These are phyloP conservation scores for Geotrichum restrictum DNA, from an alignment of 1,139 yeast species.

Conservation along the genomic window DNA sequence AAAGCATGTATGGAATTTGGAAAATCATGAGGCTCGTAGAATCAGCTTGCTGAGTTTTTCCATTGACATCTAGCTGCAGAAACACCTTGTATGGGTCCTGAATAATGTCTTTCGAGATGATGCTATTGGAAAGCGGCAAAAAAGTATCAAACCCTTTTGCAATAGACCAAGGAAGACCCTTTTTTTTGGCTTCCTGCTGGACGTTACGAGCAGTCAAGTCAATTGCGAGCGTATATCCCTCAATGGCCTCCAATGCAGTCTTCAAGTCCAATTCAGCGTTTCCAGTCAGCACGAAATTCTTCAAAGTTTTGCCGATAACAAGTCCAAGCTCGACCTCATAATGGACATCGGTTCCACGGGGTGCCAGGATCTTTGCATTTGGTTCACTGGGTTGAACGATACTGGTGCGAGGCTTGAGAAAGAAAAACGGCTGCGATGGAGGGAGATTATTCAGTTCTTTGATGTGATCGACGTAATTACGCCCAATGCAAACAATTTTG, in stretches of 20 bases:
- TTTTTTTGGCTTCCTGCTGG: conserved; percentile 88
- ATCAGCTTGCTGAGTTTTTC: conserved; percentile 67
- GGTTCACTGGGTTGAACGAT: conserved; percentile 46
- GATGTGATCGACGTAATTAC: conserved; percentile 93
- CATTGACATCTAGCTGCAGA: conserved; percentile 67
- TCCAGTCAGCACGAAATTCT: conserved; percentile 55
- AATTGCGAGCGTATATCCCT: conserved; percentile 80
- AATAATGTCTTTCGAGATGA: conserved; percentile 61
- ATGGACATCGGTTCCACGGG: conserved; percentile 76
- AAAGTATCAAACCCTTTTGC: conserved; percentile 97
- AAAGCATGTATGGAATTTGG: conserved; percentile 74
- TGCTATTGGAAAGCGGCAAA: conserved; percentile 66
- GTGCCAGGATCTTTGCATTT: conserved; percentile 73
- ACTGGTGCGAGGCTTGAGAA: conserved; percentile 68
- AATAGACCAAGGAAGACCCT: conserved; percentile 96
- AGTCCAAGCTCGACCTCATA: conserved; percentile 92
- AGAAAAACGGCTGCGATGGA: conserved; percentile 81
- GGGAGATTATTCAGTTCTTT: conserved; percentile 76
- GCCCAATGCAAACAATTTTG: conserved; percentile 89
- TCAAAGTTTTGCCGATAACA: conserved; percentile 59
- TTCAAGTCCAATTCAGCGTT: conserved; percentile 51
- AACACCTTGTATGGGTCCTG: conserved; percentile 71
- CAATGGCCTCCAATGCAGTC: conserved; percentile 56
- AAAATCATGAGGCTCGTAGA: conserved; percentile 81
- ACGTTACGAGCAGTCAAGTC: conserved; percentile 96